Conservation (phyloP, 2,329 filamentous ascomycete genomes). For the Paecilomyces sp. region DNA sequence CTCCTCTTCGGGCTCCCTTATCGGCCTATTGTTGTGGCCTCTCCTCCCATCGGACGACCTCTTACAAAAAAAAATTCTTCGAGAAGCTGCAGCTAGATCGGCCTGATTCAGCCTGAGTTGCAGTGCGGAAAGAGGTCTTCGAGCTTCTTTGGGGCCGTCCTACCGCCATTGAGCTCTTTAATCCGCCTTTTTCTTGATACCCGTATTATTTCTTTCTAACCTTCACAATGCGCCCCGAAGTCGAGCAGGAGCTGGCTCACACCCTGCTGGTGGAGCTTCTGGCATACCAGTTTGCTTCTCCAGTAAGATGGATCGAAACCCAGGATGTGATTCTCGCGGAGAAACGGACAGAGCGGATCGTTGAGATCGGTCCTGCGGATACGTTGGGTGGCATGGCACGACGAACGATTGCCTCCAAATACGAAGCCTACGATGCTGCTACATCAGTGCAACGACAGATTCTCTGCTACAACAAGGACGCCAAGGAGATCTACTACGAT, state of each 20-base stretch:
- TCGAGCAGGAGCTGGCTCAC: conserved; percentile 98
- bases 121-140: not conserved
- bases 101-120: not conserved
- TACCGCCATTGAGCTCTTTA: not conserved
- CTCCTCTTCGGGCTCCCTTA: not conserved
- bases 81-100: not conserved
- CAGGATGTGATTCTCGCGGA: conserved; percentile 99
- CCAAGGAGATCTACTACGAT: conserved; percentile 99
- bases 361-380: conserved; percentile 94
- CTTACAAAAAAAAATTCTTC: not conserved
- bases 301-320: conserved; percentile 99
- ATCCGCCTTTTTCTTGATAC: conserved; percentile 9
- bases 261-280: conserved; percentile 97
- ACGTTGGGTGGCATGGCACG: conserved; percentile 97
- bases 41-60: not conserved
- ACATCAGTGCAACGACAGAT: conserved; percentile 96
- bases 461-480: conserved; percentile 98
- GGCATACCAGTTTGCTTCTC: conserved; percentile 97
- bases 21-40: not conserved
- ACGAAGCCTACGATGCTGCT: conserved; percentile 96
- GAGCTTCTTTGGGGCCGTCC: not conserved
- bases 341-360: conserved; percentile 91
- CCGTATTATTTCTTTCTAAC: conserved; percentile 8
- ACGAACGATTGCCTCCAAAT: conserved; percentile 90
- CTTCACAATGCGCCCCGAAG: conserved; percentile 83